Base-by-base conservation (phyloP, 371 early-diverging fungal genomes). In the Cladochytrium tenue region DNA sequence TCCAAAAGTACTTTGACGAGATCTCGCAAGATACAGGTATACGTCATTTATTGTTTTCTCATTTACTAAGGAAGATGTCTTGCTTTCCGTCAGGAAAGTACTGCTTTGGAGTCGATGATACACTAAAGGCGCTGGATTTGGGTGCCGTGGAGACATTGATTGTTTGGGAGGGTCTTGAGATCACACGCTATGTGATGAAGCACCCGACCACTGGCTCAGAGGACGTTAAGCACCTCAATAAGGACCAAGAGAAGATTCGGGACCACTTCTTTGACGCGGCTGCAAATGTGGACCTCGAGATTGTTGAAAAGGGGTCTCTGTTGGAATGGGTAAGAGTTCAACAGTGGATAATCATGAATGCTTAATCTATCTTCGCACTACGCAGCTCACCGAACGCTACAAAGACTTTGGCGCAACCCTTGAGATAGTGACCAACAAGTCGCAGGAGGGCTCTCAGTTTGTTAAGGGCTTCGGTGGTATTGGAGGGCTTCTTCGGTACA, bases 381-480 rank as follows among this genome's bases (percentile, higher is more conserved):
- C 33, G 15, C 60, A 73, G 99, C 90, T 99, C 63, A 93, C 99
- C 32, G 96, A 96, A 71, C 87, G 95, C 66, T 99, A 97, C 86
- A 94, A 94, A 85, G 89, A 95, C 53, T 96, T 92, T 69, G 99
- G 94, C 68, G 93, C 97, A 58, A 81, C 73, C 25, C 84, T 99
- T 4, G 95, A 96, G 76, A 95, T 97, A 77, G 90, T 99, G 50
- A 97, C 97, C 58, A 94, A 99, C 86, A 85, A 92, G 63, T 95
- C 95, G 53, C 91, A 92, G 67, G 99, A 99, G 83, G 99, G 99
- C 56, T 87, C 95, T 35, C 99, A 99, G 80, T 99, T 99, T 84
- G 95, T 96, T 58, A 92, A 92, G 76, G 99, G 99, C 30, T 99
- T 99, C 84, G 99, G 99, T 80, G 99, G 99, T 56, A 93, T 99